Evolutionary conservation across 192 early-diverging fungal species (phyloP).

Genomic region (Coemansia sp.): DNA sequence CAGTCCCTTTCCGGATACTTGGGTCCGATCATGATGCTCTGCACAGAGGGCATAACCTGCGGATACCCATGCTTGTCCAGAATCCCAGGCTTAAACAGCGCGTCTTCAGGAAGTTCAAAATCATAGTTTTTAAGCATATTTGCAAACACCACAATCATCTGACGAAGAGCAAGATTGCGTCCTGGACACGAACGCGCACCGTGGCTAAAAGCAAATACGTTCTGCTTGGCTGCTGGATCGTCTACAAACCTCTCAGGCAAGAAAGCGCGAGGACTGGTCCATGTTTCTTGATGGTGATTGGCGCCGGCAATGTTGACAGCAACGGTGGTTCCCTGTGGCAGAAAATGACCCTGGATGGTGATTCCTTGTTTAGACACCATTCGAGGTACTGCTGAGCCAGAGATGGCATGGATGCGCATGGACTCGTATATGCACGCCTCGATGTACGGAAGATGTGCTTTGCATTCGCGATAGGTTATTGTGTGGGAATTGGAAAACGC

Average conservation of each 20-base stretch:
- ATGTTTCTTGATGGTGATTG: conserved; percentile 31
- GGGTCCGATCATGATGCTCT: conserved; percentile 47
- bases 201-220: conserved; percentile 32
- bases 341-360: conserved; percentile 22
- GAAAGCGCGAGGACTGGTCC: conserved; percentile 28
- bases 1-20: conserved; percentile 32
- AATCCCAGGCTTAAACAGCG: conserved; percentile 26
- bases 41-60: conserved; percentile 30
- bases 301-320: conserved; percentile 35
- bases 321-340: conserved; percentile 24
- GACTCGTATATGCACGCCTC: conserved; percentile 45
- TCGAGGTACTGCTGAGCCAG: conserved; percentile 29
- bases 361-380: conserved; percentile 30
- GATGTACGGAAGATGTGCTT: conserved; percentile 33
- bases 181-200: conserved; percentile 41
- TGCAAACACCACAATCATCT: conserved; percentile 35
- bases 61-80: conserved; percentile 43
- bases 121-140: conserved; percentile 48
- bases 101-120: conserved; percentile 28
- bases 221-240: conserved; percentile 21
- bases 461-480: conserved; percentile 25
- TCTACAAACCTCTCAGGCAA: conserved; percentile 27
- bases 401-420: conserved; percentile 38
- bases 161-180: conserved; percentile 29
- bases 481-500: conserved; percentile 16